Evolutionary conservation across 2,329 filamentous ascomycete species (phyloP).

Genomic region (Apiospora marii): DNA sequence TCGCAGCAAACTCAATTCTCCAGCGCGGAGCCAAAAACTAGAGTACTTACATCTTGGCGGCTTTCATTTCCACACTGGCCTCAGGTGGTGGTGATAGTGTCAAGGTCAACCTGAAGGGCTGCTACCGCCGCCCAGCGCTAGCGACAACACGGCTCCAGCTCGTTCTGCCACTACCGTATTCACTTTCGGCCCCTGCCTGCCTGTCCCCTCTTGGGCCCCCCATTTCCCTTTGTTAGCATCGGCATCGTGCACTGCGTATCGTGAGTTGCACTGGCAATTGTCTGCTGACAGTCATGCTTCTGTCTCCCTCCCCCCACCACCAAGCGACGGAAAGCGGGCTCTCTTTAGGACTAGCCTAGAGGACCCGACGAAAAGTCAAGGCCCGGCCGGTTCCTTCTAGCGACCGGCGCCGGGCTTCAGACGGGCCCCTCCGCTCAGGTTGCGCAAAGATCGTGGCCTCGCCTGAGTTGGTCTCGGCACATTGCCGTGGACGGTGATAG

Average conservation of each 20-base stretch:
- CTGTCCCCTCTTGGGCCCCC: neutral
- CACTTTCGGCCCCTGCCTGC: too few relatives aligned
- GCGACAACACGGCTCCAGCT: neutral
- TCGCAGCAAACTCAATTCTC: constrained; percentile 6
- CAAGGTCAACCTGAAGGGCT: neutral
- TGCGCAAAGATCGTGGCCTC: neutral
- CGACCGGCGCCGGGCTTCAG: neutral
- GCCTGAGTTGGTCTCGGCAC: neutral
- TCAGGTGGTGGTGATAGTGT: constrained; percentile 20
- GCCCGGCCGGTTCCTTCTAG: neutral
- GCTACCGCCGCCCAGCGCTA: neutral
- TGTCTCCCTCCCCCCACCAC: neutral
- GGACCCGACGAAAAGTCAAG: neutral
- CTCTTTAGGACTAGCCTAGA: neutral
- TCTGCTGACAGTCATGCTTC: neutral
- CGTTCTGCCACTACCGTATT: neutral
- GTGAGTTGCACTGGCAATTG: neutral
- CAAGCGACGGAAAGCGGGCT: neutral
- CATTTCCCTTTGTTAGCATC: neutral
- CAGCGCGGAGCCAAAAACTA: neutral
- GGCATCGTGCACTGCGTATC: neutral
- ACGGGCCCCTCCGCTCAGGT: constrained; percentile 1
- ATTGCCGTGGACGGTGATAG: neutral
- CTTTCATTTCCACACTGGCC: constrained; percentile 21
- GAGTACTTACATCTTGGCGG: neutral